Evolutionary conservation across 257 asterid species (phyloP), one percentile per base, ranked within the genome.

Genomic region (Solanum dulcamara): DNA sequence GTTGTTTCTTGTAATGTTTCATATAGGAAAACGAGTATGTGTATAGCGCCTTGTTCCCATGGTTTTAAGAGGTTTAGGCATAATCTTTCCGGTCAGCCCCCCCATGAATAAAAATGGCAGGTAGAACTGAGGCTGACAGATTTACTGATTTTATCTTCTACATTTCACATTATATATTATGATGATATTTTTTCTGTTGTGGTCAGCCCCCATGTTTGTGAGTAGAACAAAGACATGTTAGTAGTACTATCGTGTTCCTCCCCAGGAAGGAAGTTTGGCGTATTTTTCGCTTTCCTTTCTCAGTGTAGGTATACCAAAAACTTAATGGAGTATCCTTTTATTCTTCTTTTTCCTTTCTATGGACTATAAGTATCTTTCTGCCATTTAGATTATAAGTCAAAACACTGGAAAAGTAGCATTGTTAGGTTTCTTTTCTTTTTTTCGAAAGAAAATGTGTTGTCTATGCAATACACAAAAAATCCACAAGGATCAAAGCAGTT

Each of bases 41-140:
- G 95, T 92, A 92, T 71, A 93, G 90, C 81, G 62, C 83, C 68
- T 33, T 85, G 68, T 50, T 75, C 33, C 10, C 70, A 48, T 46
- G 87, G 88, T 87, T 91, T 90, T 93, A 92, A 86, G 83, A 91
- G 70, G 81, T 88, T 57, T 83, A 79, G 32, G 46, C 84, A 59
- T 86, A 11, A 75, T 85, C 79, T 71, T 85, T 75, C 70, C 84
- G 17, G 42, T 83, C 33, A 38, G 32, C 60, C 70, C 84, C 84
- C 72, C 85, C 32, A 26, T 33, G 14, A 74, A 37, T 88, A 85
- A 86, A 88, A 72, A 42, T 35, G 48, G 18, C 28, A 30, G 85
- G 82, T 67, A 37, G 77, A 42, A 50, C 53, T 74, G 84, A 2
- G 42, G 64, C 83, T 17, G 64, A 79, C 60, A 30, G 42, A 26